Evolutionary conservation across 2,329 filamentous ascomycete genomes (phyloP).

Genomic region (Blastomyces emzantsi): DNA sequence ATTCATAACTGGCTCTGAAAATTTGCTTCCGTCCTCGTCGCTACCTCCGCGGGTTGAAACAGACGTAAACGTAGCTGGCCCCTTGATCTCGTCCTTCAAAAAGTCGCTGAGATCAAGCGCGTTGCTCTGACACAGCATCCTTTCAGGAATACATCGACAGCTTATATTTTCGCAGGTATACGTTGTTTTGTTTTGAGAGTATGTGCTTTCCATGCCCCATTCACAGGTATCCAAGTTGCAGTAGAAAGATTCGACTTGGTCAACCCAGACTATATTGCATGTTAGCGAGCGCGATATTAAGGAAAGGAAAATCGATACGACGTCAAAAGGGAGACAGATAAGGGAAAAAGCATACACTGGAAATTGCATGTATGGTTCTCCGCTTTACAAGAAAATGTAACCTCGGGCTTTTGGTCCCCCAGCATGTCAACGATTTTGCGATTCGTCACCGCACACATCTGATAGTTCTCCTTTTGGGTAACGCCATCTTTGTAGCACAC

Average conservation of each 20-base stretch:
- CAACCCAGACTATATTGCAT: constrained; percentile 69
- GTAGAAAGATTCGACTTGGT: constrained; percentile 89
- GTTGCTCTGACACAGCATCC: constrained; percentile 87
- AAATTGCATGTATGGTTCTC: constrained; percentile 77
- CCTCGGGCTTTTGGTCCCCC: constrained; percentile 76
- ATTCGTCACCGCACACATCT: constrained; percentile 97
- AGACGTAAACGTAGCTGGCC: constrained; percentile 77
- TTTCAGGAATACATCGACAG: constrained; percentile 79
- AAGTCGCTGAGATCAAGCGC: constrained; percentile 91
- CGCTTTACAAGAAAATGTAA: constrained; percentile 84
- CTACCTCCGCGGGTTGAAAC: constrained; percentile 46
- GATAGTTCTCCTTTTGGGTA: constrained; percentile 88
- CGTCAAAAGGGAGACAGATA: neutral
- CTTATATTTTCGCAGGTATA: constrained; percentile 79
- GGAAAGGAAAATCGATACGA: neutral
- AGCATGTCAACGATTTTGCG: constrained; percentile 82
- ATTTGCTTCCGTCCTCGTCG: constrained; percentile 64
- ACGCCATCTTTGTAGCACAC: constrained; percentile 89
- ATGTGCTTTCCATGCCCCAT: constrained; percentile 59
- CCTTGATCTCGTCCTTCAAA: constrained; percentile 69
- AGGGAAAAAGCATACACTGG: constrained; percentile 57
- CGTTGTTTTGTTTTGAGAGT: constrained; percentile 66
- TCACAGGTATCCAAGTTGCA: constrained; percentile 77
- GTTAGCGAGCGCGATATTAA: constrained; percentile 21
- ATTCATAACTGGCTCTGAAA: constrained; percentile 89